Base-by-base conservation (phyloP, 148 eudicot species). In the Silene conica region DNA sequence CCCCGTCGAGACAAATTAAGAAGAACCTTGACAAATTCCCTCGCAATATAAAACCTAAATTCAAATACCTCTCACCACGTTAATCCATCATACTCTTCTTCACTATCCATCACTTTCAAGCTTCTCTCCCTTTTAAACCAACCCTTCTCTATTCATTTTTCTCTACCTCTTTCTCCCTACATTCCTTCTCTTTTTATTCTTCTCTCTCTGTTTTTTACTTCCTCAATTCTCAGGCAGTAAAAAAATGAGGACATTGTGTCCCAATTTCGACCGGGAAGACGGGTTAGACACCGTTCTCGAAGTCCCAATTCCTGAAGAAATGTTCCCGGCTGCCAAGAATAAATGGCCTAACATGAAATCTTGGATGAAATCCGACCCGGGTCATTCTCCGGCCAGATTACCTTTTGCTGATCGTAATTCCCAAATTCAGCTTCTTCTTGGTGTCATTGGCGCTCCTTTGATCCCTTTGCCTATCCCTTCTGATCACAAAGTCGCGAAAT, bases 251-350 rank as follows among this genome's bases (percentile, higher is more conserved):
- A 94, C 87, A 2, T 78, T 91, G 73, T 94, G 97, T 74, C 97
- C 98, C 4, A 94, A 91, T 69, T 74, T 91, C 38, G 96, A 91
- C 52, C 71, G 84, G 6, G 91, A 91, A 75, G 96, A 94, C 46
- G 98, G 83, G 3, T 93, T 94, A 3, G 93, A 94, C 1, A 94
- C 98, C 2, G 98, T 94, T 0, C 87, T 94, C 5, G 98, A 94
- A 80, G 97, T 94, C n/a, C 98, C 98, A 2, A 88, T 94, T 31
- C 98, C 98, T 0, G 98, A 94, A 48, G 98, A 94, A 63, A 89
- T 81, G 87, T 85, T 88, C 52, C 82, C 82, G 55, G 59, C 87
- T 3, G 14, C 80, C n/a, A 78, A 45, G 57, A 82, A 78, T 61
- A 89, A 83, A 20, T 88, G 98, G 98, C 90, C 83, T 8, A 84